These are phyloP conservation scores for Xanthoparmelia taractica DNA, from an alignment of 495 filamentous ascomycete species.

Conservation along the genomic window DNA sequence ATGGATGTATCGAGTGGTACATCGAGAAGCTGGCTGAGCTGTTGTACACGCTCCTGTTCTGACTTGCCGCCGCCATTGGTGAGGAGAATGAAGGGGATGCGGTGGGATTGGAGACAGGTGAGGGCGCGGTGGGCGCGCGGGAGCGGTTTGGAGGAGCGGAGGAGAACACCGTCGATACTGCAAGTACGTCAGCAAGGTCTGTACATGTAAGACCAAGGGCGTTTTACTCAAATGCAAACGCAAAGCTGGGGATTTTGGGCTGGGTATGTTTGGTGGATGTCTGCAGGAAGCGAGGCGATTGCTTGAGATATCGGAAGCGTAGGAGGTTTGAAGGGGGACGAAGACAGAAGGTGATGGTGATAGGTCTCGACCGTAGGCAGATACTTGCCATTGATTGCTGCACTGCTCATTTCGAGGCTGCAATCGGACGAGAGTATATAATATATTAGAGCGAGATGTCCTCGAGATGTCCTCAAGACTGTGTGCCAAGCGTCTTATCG, in stretches of 20 bases:
- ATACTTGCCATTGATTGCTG: not conserved
- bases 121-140: slow-evolving; percentile 74
- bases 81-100: slow-evolving; percentile 75
- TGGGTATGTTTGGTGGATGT: not conserved
- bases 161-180: slow-evolving; percentile 92
- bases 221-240: slow-evolving; percentile 76
- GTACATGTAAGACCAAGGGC: not conserved
- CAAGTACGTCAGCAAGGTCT: slow-evolving; percentile 4
- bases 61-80: slow-evolving; percentile 83
- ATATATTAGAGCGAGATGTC: not conserved
- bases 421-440: not conserved
- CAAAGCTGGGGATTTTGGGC: slow-evolving; percentile 49
- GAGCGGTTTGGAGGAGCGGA: slow-evolving; percentile 73
- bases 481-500: slow-evolving; percentile 6
- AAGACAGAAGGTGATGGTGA: not conserved
- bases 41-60: slow-evolving; percentile 60
- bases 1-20: slow-evolving; percentile 55
- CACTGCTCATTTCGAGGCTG: not conserved
- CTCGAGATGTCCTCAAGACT: not conserved
- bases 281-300: not conserved
- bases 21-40: slow-evolving; percentile 56
- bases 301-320: not conserved
- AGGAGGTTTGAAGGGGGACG: not conserved
- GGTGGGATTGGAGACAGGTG: slow-evolving; percentile 56
- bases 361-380: not conserved